A percentile compares a stretch with the other conserved stretches of the same genome.
These are phyloP conservation scores for Scutellaria barbata DNA, from an alignment of 257 asterid species.

Conservation along the genomic window DNA sequence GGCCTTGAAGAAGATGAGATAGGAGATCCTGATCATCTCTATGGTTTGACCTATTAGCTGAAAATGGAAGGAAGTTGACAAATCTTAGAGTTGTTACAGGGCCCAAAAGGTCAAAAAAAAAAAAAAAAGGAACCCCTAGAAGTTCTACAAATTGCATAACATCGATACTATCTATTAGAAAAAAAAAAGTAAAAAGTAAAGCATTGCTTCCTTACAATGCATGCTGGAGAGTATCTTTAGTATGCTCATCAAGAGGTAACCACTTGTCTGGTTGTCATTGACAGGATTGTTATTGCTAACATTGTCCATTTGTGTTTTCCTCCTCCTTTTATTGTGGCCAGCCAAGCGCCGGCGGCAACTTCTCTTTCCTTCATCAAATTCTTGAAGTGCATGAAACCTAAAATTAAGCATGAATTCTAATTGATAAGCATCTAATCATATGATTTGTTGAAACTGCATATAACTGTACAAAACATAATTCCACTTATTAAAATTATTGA, in stretches of 20 bases:
- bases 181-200: background rate
- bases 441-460: conserved; percentile 1
- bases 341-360: conserved; percentile 85
- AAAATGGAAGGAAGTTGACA: conserved; percentile 34
- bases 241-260: conserved; percentile 67
- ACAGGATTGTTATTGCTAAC: conserved; percentile 41
- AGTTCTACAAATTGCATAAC: conserved; percentile 1
- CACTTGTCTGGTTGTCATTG: conserved; percentile 62
- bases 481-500: background rate
- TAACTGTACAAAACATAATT: background rate
- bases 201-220: conserved; percentile 61
- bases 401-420: conserved; percentile 9
- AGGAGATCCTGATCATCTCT: conserved; percentile 65
- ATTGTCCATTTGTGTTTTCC: conserved; percentile 67
- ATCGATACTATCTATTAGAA: conserved; percentile 16
- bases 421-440: conserved; percentile 11
- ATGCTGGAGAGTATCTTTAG: conserved; percentile 75
- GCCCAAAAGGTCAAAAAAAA: conserved; percentile 8
- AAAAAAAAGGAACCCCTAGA: background rate
- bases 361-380: conserved; percentile 85
- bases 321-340: conserved; percentile 83
- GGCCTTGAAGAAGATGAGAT: conserved; percentile 73
- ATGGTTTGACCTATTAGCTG: conserved; percentile 57
- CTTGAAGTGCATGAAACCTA: conserved; percentile 86
- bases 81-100: conserved; percentile 24